phyloP scores from a whole-genome alignment of 78 protist species.

The Dictyostelium firmibasis region DNA sequence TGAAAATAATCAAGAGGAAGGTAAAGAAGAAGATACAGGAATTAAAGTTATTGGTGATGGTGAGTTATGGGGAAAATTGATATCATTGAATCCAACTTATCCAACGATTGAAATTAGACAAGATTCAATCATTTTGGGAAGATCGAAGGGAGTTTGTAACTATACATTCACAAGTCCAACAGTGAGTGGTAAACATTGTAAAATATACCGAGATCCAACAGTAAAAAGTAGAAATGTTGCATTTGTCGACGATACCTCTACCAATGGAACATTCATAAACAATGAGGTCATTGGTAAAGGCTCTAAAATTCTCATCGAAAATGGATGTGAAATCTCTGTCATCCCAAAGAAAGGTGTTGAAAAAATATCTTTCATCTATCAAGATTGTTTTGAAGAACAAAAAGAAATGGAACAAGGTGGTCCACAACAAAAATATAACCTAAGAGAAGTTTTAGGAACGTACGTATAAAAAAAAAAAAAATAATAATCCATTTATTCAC shows the following conservation, averaged over 20 bases:
- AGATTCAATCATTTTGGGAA: constrained; percentile 33
- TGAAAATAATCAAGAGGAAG: neutral
- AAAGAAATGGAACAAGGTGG: constrained; percentile 81
- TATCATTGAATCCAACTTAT: constrained; percentile 55
- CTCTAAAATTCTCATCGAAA: constrained; percentile 45
- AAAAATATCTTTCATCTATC: constrained; percentile 52
- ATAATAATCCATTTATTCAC: no score
- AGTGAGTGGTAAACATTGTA: constrained; percentile 57
- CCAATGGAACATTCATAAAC: constrained; percentile 79
- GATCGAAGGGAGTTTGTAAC: constrained; percentile 14
- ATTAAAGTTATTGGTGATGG: constrained; percentile 47
- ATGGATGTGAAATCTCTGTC: constrained; percentile 68
- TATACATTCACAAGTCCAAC: constrained; percentile 19
- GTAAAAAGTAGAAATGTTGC: constrained; percentile 22
- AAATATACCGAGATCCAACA: constrained; percentile 58
- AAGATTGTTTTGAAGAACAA: constrained; percentile 69
- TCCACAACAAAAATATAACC: constrained; percentile 61
- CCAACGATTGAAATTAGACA: constrained; percentile 46
- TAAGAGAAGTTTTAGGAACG: constrained; percentile 72
- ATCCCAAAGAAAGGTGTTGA: constrained; percentile 56
- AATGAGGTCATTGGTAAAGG: constrained; percentile 63
- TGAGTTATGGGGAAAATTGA: constrained; percentile 43
- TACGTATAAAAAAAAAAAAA: neutral
- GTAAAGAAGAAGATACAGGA: neutral
- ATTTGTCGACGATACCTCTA: constrained; percentile 47